phyloP scores from a whole-genome alignment of 192 early-diverging fungal genomes.

The Linnemannia zychae region DNA sequence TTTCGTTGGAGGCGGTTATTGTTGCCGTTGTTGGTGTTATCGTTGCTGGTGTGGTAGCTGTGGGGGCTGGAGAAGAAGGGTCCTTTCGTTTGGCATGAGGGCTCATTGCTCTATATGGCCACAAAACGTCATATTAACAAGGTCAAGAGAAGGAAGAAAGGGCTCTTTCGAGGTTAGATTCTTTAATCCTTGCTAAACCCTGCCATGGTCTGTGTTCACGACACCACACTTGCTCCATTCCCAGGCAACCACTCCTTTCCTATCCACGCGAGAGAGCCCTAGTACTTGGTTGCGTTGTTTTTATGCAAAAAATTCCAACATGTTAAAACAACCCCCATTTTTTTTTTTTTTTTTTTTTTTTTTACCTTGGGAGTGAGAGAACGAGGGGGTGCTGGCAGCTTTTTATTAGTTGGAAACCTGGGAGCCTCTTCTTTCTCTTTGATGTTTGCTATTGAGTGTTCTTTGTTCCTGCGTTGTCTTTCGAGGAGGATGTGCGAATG shows the following conservation, averaged over 20 bases:
- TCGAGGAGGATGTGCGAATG: neutral
- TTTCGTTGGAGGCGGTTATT: neutral
- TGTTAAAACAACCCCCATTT: neutral
- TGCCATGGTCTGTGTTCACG: constrained; percentile 6
- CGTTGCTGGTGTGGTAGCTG: neutral
- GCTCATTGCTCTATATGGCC: neutral
- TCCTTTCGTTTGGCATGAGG: neutral
- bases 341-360: neutral
- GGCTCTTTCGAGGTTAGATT: constrained; percentile 9
- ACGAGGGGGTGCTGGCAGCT: neutral
- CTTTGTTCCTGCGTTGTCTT: neutral
- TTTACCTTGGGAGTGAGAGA: neutral
- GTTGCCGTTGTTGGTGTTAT: neutral
- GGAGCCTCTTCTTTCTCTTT: neutral
- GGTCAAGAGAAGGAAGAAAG: neutral
- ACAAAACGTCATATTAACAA: neutral
- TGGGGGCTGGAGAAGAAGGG: neutral
- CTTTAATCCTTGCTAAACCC: neutral
- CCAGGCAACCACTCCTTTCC: neutral
- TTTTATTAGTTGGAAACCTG: neutral
- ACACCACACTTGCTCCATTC: neutral
- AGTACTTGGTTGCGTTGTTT: neutral
- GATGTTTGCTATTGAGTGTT: neutral
- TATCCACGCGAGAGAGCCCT: neutral
- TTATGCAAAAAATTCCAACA: neutral